A percentile compares a stretch with the other conserved stretches of the same genome.
These are phyloP conservation scores for Croton laevigatus DNA, from an alignment of 441 rosid genomes.

Conservation along the genomic window DNA sequence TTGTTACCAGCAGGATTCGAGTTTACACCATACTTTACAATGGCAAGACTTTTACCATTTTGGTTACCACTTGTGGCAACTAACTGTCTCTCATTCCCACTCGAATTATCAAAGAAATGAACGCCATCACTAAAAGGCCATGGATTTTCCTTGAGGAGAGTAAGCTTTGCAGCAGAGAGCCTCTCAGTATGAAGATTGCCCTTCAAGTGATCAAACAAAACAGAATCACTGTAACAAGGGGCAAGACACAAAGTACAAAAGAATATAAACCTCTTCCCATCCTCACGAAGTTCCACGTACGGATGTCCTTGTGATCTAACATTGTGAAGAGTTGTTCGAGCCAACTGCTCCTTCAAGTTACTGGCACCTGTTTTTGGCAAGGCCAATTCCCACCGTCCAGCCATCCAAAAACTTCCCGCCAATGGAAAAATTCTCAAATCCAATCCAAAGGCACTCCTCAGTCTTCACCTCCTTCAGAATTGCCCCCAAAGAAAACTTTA, in stretches of 20 bases:
- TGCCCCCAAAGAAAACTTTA: not conserved
- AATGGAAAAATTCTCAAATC: slow-evolving; percentile 12
- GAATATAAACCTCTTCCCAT: slow-evolving; percentile 68
- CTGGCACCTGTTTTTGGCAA: slow-evolving; percentile 39
- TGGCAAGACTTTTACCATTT: slow-evolving; percentile 40
- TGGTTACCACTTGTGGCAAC: slow-evolving; percentile 17
- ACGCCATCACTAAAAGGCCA: slow-evolving; percentile 95
- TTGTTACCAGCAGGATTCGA: slow-evolving; percentile 18
- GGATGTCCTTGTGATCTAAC: slow-evolving; percentile 72
- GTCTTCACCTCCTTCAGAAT: slow-evolving; percentile 5
- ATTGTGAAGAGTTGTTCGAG: slow-evolving; percentile 56
- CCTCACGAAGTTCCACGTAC: slow-evolving; percentile 73
- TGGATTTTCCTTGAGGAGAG: slow-evolving; percentile 67
- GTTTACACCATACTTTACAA: slow-evolving; percentile 49
- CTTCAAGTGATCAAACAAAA: slow-evolving; percentile 71
- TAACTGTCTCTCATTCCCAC: slow-evolving; percentile 32
- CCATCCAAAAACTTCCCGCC: slow-evolving; percentile 44
- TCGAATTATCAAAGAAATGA: slow-evolving; percentile 62
- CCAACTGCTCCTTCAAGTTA: slow-evolving; percentile 63
- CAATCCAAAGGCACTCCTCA: not conserved
- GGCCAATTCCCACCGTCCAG: slow-evolving; percentile 53
- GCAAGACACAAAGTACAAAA: slow-evolving; percentile 87
- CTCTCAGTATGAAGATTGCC: slow-evolving; percentile 78
- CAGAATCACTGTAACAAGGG: slow-evolving; percentile 70
- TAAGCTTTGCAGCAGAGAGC: slow-evolving; percentile 62